Evolutionary conservation across 306 rosid genomes (phyloP).

Genomic region (Lathyrus sativus): DNA sequence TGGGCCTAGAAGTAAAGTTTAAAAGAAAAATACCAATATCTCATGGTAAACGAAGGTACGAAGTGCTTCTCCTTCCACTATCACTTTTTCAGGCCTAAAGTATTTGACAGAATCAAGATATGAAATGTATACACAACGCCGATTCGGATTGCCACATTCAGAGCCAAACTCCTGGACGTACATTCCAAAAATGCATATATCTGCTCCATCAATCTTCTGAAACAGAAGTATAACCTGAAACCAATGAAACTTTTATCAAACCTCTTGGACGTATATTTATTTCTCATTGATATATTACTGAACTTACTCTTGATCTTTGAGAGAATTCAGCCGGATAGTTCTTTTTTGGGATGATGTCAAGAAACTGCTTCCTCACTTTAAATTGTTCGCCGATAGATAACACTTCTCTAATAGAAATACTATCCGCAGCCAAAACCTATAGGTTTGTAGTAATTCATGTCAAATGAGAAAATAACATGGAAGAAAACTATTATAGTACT

Average conservation of each 20-base stretch:
- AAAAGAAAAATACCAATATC: slow-evolving; percentile 52
- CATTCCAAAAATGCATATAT: slow-evolving; percentile 64
- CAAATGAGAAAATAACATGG: slow-evolving; percentile 10
- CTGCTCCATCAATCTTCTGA: slow-evolving; percentile 74
- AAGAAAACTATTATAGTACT: slow-evolving; percentile 1
- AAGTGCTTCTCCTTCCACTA: slow-evolving; percentile 57
- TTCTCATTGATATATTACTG: neutral
- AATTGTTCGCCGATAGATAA: slow-evolving; percentile 53
- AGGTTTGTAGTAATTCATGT: slow-evolving; percentile 18
- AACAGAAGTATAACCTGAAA: slow-evolving; percentile 69
- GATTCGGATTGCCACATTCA: slow-evolving; percentile 62
- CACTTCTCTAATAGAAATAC: slow-evolving; percentile 61
- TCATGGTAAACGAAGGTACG: slow-evolving; percentile 80
- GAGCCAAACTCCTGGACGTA: slow-evolving; percentile 76
- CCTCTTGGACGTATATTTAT: neutral
- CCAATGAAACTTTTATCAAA: neutral
- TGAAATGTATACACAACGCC: slow-evolving; percentile 56
- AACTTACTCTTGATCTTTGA: slow-evolving; percentile 57
- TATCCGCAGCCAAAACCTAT: slow-evolving; percentile 59
- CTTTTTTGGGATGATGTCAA: slow-evolving; percentile 47
- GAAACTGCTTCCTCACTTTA: slow-evolving; percentile 54
- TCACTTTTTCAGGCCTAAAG: slow-evolving; percentile 56
- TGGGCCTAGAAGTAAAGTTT: neutral
- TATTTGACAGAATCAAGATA: slow-evolving; percentile 73
- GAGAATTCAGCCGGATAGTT: slow-evolving; percentile 62